These are phyloP conservation scores for Litsea cubeba DNA, from an alignment of 164 flowering plant species.

Conservation along the genomic window DNA sequence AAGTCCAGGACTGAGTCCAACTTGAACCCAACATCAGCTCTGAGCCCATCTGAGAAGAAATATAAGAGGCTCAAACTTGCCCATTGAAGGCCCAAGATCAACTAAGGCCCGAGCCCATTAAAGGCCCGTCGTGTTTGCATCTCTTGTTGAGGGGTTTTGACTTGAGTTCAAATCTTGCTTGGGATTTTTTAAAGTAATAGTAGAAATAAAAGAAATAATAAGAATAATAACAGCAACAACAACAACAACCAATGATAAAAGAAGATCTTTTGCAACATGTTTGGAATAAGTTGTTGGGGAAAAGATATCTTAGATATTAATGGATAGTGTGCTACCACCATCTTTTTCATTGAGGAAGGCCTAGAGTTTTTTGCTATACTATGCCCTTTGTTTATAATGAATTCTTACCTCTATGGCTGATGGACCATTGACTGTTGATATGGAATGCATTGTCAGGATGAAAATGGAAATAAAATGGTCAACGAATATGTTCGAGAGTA, in stretches of 20 bases:
- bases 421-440: neutral
- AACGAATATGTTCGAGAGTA: constrained; percentile 81
- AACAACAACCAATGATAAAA: neutral
- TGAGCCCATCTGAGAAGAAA: no score
- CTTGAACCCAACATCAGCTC: no score
- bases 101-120: no score
- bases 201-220: no score
- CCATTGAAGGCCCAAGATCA: no score
- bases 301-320: neutral
- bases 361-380: neutral
- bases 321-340: neutral
- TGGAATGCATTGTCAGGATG: constrained; percentile 52
- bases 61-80: no score
- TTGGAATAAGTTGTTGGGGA: neutral
- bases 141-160: no score
- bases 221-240: neutral
- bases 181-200: no score
- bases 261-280: neutral
- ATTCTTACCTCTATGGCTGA: neutral
- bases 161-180: no score
- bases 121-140: no score
- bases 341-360: neutral
- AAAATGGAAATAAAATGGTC: constrained; percentile 79
- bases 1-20: no score
- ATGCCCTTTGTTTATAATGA: neutral